Evolutionary conservation across 495 filamentous ascomycete species (phyloP).

Genomic region (Penicillium riverlandense): DNA sequence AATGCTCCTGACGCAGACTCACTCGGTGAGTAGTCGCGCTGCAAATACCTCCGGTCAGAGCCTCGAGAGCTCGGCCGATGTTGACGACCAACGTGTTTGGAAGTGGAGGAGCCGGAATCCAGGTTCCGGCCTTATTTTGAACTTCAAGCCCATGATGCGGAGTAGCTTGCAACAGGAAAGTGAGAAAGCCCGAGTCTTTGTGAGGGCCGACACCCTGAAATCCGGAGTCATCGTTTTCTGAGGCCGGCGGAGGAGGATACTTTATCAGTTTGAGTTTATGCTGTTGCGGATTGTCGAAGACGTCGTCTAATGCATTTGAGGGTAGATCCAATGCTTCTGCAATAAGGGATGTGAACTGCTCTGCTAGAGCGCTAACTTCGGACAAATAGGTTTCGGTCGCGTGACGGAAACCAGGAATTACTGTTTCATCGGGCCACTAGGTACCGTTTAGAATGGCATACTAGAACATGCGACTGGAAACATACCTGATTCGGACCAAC

Average conservation of each 20-base stretch:
- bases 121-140: conserved; percentile 74
- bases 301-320: conserved; percentile 57
- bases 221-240: background rate
- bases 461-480: background rate
- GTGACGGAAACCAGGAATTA: conserved; percentile 65
- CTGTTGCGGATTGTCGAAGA: conserved; percentile 74
- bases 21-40: conserved; percentile 83
- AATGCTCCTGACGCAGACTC: conserved; percentile 25
- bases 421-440: conserved; percentile 67
- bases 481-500: conserved; percentile 62
- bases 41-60: conserved; percentile 83
- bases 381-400: conserved; percentile 68
- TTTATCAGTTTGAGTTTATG: conserved; percentile 91
- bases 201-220: conserved; percentile 77
- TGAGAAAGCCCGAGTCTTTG: conserved; percentile 86
- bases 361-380: conserved; percentile 61
- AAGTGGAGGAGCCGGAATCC: conserved; percentile 58
- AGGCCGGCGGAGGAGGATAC: conserved; percentile 57
- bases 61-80: conserved; percentile 89
- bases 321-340: conserved; percentile 81
- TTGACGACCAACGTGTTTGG: conserved; percentile 67
- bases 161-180: conserved; percentile 82
- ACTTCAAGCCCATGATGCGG: conserved; percentile 77
- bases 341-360: conserved; percentile 74
- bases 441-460: background rate